Evolutionary conservation across 768 basidiomycete species (phyloP).

Genomic region (Udeniomyces megalosporus): DNA sequence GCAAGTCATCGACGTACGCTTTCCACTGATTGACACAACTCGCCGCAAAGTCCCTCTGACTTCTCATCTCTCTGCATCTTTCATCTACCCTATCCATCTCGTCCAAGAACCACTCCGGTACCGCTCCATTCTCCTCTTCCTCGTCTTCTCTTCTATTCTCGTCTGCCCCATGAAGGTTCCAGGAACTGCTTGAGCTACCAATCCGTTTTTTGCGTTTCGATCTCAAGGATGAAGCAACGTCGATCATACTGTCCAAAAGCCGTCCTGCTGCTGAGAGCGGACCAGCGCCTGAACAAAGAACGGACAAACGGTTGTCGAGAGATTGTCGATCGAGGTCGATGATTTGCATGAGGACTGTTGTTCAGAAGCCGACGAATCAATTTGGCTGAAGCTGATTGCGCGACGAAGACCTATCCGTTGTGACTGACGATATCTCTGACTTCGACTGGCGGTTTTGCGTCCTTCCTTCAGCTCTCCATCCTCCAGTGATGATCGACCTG

Average conservation of each 20-base stretch:
- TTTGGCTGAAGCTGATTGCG: too few relatives aligned
- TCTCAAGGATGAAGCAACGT: constrained; percentile 2
- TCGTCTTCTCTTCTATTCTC: neutral
- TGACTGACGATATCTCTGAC: constrained; percentile 9
- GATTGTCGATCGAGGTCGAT: constrained; percentile 15
- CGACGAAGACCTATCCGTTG: too few relatives aligned
- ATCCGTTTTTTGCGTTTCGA: neutral
- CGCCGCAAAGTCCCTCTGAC: neutral
- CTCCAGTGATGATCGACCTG: too few relatives aligned
- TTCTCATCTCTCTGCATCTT: neutral
- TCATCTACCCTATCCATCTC: constrained; percentile 13
- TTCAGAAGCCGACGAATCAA: neutral
- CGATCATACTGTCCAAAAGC: constrained; percentile 12
- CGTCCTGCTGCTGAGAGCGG: neutral
- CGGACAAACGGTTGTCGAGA: constrained; percentile 1
- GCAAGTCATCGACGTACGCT: too few relatives aligned
- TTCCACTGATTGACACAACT: constrained; percentile 8
- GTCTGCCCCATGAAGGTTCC: too few relatives aligned
- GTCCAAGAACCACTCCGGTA: constrained; percentile 14
- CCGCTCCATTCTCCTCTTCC: neutral
- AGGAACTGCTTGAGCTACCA: neutral
- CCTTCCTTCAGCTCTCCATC: neutral
- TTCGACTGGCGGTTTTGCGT: neutral
- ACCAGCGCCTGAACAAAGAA: neutral
- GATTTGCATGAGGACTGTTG: constrained; percentile 10